phyloP scores from a whole-genome alignment of 2,329 filamentous ascomycete genomes.

The Aspergillus ochraceus region DNA sequence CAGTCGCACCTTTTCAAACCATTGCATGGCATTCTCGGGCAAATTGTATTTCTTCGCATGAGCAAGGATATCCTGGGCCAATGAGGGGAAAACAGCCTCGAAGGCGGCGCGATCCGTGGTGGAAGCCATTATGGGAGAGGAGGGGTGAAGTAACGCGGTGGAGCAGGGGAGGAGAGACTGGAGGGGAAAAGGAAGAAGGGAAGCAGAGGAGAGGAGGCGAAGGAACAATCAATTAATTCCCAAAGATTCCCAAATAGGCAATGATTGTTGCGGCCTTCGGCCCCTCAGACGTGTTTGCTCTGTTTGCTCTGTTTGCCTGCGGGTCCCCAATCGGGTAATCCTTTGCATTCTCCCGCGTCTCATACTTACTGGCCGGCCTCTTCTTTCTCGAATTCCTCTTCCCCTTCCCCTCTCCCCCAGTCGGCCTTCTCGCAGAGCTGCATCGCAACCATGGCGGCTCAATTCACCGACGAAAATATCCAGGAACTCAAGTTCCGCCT shows the following conservation, averaged over 20 bases:
- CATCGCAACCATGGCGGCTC: constrained; percentile 30
- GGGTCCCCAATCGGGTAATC: constrained; percentile 18
- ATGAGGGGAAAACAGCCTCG: constrained; percentile 82
- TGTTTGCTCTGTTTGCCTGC: constrained; percentile 30
- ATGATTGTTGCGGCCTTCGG: constrained; percentile 17
- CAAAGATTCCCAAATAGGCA: not conserved
- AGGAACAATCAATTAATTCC: constrained; percentile 4
- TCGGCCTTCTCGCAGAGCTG: not conserved
- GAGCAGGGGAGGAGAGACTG: not conserved
- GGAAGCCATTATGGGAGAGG: constrained; percentile 58
- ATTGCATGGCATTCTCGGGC: constrained; percentile 75
- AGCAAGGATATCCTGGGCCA: constrained; percentile 77
- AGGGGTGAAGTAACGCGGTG: constrained; percentile 1
- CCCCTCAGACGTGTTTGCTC: constrained; percentile 14
- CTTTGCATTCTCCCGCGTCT: not conserved
- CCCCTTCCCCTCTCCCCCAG: not conserved
- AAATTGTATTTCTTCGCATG: constrained; percentile 81
- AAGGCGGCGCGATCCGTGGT: constrained; percentile 74
- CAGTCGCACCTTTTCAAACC: constrained; percentile 73
- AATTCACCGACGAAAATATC: constrained; percentile 38
- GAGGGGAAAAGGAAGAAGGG: not conserved
- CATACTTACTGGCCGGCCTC: not conserved
- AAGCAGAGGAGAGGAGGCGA: constrained; percentile 3
- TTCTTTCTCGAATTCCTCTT: constrained; percentile 6
- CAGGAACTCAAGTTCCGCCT: constrained; percentile 70